These are phyloP conservation scores for Apophysomyces trapeziformis DNA, from an alignment of 371 early-diverging fungal species.

Conservation along the genomic window DNA sequence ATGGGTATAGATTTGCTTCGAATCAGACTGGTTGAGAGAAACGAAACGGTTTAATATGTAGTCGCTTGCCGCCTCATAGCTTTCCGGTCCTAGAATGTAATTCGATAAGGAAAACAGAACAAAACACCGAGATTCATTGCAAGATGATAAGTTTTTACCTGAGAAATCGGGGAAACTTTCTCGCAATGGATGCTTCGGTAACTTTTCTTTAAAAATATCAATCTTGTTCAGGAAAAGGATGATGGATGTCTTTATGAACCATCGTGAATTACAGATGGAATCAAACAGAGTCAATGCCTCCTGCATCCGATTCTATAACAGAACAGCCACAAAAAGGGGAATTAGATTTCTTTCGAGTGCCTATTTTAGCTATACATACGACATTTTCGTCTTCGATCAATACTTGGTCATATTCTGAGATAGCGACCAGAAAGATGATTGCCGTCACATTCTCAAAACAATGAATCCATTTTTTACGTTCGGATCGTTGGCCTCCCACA, in stretches of 20 bases:
- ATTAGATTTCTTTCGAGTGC: background rate
- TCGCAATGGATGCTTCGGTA: conserved; percentile 76
- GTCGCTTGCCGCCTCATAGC: conserved; percentile 81
- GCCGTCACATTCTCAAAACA: conserved; percentile 94
- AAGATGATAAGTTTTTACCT: conserved; percentile 37
- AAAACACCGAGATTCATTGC: background rate
- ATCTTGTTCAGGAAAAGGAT: conserved; percentile 97
- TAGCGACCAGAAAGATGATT: conserved; percentile 90
- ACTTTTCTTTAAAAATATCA: conserved; percentile 91
- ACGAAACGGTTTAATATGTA: conserved; percentile 88
- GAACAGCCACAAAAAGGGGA: background rate
- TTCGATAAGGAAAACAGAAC: conserved; percentile 4
- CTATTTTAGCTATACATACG: conserved; percentile 46
- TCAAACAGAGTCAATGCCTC: conserved; percentile 95
- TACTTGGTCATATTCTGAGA: conserved; percentile 92
- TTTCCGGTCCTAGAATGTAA: conserved; percentile 56
- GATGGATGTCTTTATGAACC: conserved; percentile 93
- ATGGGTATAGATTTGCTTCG: conserved; percentile 90
- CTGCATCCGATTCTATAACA: conserved; percentile 88
- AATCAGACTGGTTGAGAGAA: conserved; percentile 77
- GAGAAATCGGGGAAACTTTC: conserved; percentile 87
- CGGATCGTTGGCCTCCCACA: conserved; percentile 90
- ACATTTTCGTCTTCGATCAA: conserved; percentile 91
- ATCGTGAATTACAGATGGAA: conserved; percentile 93
- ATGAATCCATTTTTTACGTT: conserved; percentile 93